phyloP scores from a whole-genome alignment of 768 basidiomycete genomes.

The Tricholoma matsutake region DNA sequence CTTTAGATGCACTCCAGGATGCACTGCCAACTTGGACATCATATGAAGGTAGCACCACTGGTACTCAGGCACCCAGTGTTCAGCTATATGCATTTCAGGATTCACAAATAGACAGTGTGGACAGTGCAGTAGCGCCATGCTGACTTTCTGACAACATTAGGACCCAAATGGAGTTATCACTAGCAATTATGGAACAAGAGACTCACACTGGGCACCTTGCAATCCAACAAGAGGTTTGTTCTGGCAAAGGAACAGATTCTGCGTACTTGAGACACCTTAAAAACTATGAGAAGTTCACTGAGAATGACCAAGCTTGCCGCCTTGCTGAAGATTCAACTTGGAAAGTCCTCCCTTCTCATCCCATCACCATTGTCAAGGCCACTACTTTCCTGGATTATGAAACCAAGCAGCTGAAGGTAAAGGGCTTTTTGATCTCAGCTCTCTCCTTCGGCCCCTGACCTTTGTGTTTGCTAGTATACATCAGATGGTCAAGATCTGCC shows the following conservation, averaged over 20 bases:
- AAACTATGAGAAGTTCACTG: conserved; percentile 24
- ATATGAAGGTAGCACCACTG: too few relatives aligned
- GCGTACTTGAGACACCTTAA: conserved; percentile 18
- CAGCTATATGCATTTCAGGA: neutral
- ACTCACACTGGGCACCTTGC: neutral
- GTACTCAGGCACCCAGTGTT: too few relatives aligned
- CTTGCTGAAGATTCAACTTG: conserved; percentile 1
- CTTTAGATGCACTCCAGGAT: neutral
- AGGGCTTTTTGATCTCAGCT: neutral
- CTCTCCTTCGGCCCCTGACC: too few relatives aligned
- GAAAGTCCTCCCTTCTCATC: conserved; percentile 19
- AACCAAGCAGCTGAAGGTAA: conserved; percentile 26
- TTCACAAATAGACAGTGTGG: neutral
- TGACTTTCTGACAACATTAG: neutral
- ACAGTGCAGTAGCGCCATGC: neutral
- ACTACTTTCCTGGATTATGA: conserved; percentile 28
- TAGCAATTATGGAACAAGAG: neutral
- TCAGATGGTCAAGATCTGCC: conserved; percentile 13
- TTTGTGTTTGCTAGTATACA: conserved; percentile 5
- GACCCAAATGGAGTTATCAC: neutral
- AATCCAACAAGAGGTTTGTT: neutral
- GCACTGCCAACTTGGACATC: neutral
- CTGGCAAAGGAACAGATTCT: neutral
- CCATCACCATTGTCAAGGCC: conserved; percentile 28
- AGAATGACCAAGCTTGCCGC: conserved; percentile 11